Conservation (phyloP, 345 rosid genomes). For the Bruguiera sexangula region DNA sequence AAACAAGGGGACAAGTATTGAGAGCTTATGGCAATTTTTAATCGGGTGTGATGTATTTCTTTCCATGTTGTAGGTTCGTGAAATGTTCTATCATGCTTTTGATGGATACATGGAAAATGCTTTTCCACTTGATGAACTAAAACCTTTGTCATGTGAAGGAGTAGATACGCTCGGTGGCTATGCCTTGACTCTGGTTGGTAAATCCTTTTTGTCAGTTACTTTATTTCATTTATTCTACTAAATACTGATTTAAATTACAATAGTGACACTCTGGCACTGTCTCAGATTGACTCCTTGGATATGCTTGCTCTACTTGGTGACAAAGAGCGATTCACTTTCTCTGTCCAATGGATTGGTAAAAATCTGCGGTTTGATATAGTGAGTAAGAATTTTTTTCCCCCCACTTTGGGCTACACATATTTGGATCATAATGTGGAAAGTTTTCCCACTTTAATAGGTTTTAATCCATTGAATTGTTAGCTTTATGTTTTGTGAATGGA, state of each 20-base stretch:
- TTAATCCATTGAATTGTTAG: not conserved
- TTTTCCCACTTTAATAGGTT: no score
- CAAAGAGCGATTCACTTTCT: conserved; percentile 58
- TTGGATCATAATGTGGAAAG: no score
- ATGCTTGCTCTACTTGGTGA: conserved; percentile 89
- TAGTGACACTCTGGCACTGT: conserved; percentile 7
- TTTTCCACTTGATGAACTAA: conserved; percentile 89
- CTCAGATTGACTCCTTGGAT: conserved; percentile 90
- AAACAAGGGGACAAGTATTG: not conserved
- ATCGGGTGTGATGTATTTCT: not conserved
- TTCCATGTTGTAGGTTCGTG: conserved; percentile 59
- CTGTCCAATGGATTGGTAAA: conserved; percentile 98
- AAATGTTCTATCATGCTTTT: conserved; percentile 97
- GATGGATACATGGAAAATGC: conserved; percentile 96
- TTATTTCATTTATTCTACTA: conserved; percentile 6
- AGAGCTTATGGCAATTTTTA: not conserved
- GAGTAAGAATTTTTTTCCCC: conserved; percentile 48
- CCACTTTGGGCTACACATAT: not conserved
- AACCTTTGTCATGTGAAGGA: conserved; percentile 82
- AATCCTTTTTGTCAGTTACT: not conserved
- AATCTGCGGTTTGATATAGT: conserved; percentile 94
- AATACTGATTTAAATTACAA: conserved; percentile 13
- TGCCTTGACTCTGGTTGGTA: conserved; percentile 82
- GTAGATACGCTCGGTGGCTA: conserved; percentile 95
- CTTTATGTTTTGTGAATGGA: not conserved